phyloP scores from a whole-genome alignment of 2,329 filamentous ascomycete genomes.

The Cladophialophora exuberans region DNA sequence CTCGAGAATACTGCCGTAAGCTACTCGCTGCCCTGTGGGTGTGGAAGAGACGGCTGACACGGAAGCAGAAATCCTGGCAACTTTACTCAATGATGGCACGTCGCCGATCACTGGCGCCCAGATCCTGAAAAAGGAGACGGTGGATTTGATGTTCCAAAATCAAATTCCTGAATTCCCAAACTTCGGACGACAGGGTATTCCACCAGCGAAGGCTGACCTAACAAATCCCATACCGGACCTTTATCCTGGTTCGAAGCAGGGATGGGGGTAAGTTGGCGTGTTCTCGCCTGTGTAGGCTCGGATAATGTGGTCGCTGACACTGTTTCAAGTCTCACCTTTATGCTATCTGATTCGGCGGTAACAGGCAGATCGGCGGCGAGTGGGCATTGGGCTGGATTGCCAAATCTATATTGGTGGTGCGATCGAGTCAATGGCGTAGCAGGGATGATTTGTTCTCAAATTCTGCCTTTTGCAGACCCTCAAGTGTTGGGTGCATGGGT shows the following conservation, averaged over 20 bases:
- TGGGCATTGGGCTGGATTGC: conserved; percentile 61
- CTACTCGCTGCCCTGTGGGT: background rate
- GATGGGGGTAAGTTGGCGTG: conserved; percentile 55
- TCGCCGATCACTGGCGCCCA: conserved; percentile 59
- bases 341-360: conserved; percentile 55
- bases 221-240: conserved; percentile 56
- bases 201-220: conserved; percentile 53
- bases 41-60: background rate
- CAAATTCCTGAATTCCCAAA: conserved; percentile 61
- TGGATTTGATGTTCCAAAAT: conserved; percentile 68
- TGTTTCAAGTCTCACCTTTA: conserved; percentile 45
- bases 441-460: conserved; percentile 31
- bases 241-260: conserved; percentile 60
- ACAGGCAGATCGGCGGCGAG: conserved; percentile 59
- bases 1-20: conserved; percentile 63
- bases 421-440: conserved; percentile 55
- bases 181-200: conserved; percentile 51
- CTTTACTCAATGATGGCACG: conserved; percentile 66
- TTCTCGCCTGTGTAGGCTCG: no score
- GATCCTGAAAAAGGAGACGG: conserved; percentile 61
- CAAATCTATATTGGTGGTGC: conserved; percentile 66
- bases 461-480: conserved; percentile 31
- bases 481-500: conserved; percentile 31
- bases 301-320: background rate
- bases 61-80: conserved; percentile 57